A percentile compares a stretch with the other conserved stretches of the same genome.
These are phyloP conservation scores for Iris macrosiphon DNA, from an alignment of 106 monocot genomes.

Conservation along the genomic window DNA sequence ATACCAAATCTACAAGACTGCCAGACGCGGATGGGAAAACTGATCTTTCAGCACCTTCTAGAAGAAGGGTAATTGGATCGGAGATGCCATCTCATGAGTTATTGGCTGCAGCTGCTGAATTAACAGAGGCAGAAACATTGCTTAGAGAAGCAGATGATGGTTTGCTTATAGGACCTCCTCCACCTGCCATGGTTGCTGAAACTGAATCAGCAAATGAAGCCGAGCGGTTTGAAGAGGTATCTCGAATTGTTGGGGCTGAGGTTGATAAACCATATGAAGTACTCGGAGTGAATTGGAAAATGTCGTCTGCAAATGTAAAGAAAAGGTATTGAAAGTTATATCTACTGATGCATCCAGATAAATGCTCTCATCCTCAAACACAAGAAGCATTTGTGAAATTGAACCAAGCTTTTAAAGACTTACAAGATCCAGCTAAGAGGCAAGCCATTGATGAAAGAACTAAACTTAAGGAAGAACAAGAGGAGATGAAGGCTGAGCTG, in stretches of 20 bases:
- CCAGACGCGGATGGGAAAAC: constrained; percentile 15
- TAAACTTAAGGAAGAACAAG: too few species aligned
- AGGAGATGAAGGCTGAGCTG: too few species aligned
- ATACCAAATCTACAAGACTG: constrained; percentile 5
- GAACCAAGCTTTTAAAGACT: too few species aligned
- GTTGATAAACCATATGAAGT: constrained; percentile 82
- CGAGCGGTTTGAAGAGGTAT: constrained; percentile 99
- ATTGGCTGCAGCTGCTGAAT: constrained; percentile 88
- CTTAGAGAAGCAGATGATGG: constrained; percentile 61
- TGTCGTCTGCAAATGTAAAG: constrained; percentile 81
- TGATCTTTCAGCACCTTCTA: constrained; percentile 28
- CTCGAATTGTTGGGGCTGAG: constrained; percentile 67
- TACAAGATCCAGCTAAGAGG: too few species aligned
- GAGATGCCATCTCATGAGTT: constrained; percentile 95
- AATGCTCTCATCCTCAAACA: too few species aligned
- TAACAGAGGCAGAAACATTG: constrained; percentile 71
- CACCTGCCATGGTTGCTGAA: constrained; percentile 86
- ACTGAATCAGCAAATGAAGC: constrained; percentile 97
- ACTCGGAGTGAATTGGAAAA: constrained; percentile 89
- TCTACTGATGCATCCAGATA: too few species aligned
- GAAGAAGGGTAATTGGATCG: constrained; percentile 86
- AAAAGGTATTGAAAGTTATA: too few species aligned
- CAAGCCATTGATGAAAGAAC: too few species aligned
- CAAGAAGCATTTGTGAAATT: too few species aligned
- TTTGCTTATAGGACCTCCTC: constrained; percentile 95